Evolutionary conservation across 345 rosid genomes (phyloP).

Genomic region (Hypericum perforatum): DNA sequence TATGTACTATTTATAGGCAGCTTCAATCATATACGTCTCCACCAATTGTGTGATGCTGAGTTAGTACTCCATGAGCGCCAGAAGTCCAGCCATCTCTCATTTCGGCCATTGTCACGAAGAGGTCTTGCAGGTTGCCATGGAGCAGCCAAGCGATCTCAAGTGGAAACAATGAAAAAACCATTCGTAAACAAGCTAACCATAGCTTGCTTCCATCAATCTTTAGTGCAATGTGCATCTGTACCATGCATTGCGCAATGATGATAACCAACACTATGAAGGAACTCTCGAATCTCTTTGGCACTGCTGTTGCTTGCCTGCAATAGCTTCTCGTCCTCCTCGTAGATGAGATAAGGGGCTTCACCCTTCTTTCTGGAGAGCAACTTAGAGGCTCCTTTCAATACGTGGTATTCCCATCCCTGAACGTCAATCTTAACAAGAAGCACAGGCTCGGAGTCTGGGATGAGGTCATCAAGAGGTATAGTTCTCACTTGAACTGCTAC

Average conservation of each 20-base stretch:
- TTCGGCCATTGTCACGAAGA: too few species aligned
- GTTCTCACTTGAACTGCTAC: constrained; percentile 76
- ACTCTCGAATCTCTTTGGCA: constrained; percentile 63
- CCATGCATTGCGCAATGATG: constrained; percentile 59
- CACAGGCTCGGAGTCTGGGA: constrained; percentile 48
- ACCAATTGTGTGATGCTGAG: too few species aligned
- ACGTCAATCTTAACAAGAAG: constrained; percentile 80
- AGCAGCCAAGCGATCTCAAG: too few species aligned
- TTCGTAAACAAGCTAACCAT: too few species aligned
- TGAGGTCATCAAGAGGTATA: constrained; percentile 68
- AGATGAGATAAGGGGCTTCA: constrained; percentile 82
- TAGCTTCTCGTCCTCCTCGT: constrained; percentile 84
- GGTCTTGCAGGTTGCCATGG: too few species aligned
- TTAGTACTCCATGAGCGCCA: too few species aligned
- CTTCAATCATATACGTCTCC: too few species aligned
- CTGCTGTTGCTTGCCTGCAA: constrained; percentile 87
- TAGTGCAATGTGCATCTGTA: constrained; percentile 66
- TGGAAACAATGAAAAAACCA: too few species aligned
- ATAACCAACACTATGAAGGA: constrained; percentile 63
- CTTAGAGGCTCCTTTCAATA: constrained; percentile 71
- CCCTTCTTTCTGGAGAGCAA: constrained; percentile 56
- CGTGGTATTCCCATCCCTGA: constrained; percentile 98
- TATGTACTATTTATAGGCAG: too few species aligned
- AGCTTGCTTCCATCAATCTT: constrained; percentile 10
- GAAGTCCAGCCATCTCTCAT: too few species aligned